Percentiles rank a stretch among this genome's conserved stretches.
These are phyloP conservation scores for Chlamydomonas sphaeroides DNA, from an alignment of 139 green algal species.

Conservation along the genomic window DNA sequence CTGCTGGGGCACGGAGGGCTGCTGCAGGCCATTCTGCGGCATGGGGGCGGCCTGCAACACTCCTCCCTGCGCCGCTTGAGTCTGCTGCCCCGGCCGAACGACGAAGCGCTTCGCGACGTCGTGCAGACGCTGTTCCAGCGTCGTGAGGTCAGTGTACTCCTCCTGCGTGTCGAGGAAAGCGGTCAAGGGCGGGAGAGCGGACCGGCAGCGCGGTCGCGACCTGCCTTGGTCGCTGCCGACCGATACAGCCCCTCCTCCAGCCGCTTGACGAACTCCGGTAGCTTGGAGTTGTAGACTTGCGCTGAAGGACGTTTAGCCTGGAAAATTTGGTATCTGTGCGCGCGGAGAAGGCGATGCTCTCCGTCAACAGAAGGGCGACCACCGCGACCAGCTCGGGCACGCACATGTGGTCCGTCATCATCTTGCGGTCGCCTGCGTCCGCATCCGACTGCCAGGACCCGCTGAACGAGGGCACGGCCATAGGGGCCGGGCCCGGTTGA, in stretches of 20 bases:
- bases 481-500: too few relatives aligned
- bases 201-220: background rate
- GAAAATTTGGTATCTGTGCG: slow-evolving; percentile 35
- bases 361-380: slow-evolving; percentile 26
- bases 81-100: slow-evolving; percentile 10
- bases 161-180: slow-evolving; percentile 64
- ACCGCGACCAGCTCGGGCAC: background rate
- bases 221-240: slow-evolving; percentile 71
- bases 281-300: slow-evolving; percentile 68
- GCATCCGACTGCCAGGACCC: slow-evolving; percentile 8
- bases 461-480: too few relatives aligned
- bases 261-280: slow-evolving; percentile 87
- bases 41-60: slow-evolving; percentile 16
- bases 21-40: slow-evolving; percentile 33
- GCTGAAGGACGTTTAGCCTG: slow-evolving; percentile 50
- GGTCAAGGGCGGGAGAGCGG: background rate
- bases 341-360: background rate
- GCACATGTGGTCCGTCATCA: slow-evolving; percentile 40
- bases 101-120: slow-evolving; percentile 77
- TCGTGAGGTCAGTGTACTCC: slow-evolving; percentile 83
- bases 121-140: slow-evolving; percentile 88
- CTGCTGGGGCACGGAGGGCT: background rate
- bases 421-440: slow-evolving; percentile 24
- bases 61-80: background rate
- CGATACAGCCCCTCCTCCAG: slow-evolving; percentile 87